Conservation (phyloP, 2,329 filamentous ascomycete species). For the Emergomyces pasteurianus region DNA sequence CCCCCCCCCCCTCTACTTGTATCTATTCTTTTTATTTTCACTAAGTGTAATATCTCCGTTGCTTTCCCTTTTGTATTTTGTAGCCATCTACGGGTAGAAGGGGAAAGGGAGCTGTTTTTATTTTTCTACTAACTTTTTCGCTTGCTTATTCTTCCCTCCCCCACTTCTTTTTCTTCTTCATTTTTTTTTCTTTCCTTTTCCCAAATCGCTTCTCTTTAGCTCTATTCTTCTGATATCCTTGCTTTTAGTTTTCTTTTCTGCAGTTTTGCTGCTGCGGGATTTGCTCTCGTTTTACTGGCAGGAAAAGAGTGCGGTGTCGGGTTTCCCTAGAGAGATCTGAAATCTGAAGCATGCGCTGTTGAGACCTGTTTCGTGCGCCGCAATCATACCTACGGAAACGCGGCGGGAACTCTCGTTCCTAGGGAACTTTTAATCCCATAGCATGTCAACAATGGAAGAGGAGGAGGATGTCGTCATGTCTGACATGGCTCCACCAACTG, state of each 20-base stretch:
- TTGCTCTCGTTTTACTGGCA: not conserved
- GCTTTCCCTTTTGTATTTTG: not conserved
- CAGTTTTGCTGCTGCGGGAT: not conserved
- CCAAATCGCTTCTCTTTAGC: too few relatives aligned
- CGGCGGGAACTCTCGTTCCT: not conserved
- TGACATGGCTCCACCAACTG: conserved; percentile 16
- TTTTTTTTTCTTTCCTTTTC: not conserved
- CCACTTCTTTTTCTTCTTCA: not conserved
- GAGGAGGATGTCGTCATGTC: conserved; percentile 32
- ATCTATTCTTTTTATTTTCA: not conserved
- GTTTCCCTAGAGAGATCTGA: too few relatives aligned
- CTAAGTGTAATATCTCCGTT: not conserved
- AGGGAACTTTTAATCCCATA: not conserved
- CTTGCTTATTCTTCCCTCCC: not conserved
- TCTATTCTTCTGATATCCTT: not conserved
- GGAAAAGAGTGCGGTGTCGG: not conserved
- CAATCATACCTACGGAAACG: not conserved
- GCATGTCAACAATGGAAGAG: conserved; percentile 15
- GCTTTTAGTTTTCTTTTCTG: not conserved
- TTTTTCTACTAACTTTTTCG: not conserved
- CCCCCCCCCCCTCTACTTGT: not conserved
- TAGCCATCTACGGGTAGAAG: not conserved
- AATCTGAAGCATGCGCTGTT: not conserved
- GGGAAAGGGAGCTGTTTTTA: not conserved
- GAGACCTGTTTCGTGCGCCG: not conserved